Evolutionary conservation across 176 grass and related monocot genomes (phyloP).

Genomic region (sorghum (Sorghum bicolor)): DNA sequence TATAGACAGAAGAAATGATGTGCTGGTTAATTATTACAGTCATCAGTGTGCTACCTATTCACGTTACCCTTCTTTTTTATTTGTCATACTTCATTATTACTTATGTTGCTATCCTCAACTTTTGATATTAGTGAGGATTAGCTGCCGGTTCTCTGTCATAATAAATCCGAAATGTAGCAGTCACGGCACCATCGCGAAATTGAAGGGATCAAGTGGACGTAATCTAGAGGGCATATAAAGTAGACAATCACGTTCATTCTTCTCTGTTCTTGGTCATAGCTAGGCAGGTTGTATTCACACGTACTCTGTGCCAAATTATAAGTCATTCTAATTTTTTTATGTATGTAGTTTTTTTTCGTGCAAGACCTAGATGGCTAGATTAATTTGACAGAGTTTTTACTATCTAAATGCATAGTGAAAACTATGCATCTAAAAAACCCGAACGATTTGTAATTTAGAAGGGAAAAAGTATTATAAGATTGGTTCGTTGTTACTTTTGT

Average conservation of each 20-base stretch:
- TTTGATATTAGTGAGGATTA: background rate
- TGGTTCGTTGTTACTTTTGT: too few relatives aligned
- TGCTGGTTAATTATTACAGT: background rate
- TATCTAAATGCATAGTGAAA: too few relatives aligned
- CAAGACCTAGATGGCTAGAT: too few relatives aligned
- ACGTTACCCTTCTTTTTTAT: background rate
- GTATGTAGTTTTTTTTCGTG: too few relatives aligned
- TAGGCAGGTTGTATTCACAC: background rate
- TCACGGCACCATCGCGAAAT: background rate
- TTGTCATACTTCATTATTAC: background rate
- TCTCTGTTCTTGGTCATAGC: background rate
- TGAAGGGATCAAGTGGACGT: background rate
- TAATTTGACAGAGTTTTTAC: too few relatives aligned
- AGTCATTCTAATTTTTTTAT: too few relatives aligned
- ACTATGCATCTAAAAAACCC: too few relatives aligned
- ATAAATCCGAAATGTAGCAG: constrained; percentile 10
- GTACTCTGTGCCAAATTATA: background rate
- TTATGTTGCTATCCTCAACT: background rate
- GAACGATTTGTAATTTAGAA: too few relatives aligned
- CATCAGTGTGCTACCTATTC: background rate
- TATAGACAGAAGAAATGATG: background rate
- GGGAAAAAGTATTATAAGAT: too few relatives aligned
- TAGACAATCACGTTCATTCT: background rate
- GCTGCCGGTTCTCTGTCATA: background rate
- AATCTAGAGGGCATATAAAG: background rate